Conservation (phyloP, 352 stramenopile species). For the Globisporangium megalacanthum region DNA sequence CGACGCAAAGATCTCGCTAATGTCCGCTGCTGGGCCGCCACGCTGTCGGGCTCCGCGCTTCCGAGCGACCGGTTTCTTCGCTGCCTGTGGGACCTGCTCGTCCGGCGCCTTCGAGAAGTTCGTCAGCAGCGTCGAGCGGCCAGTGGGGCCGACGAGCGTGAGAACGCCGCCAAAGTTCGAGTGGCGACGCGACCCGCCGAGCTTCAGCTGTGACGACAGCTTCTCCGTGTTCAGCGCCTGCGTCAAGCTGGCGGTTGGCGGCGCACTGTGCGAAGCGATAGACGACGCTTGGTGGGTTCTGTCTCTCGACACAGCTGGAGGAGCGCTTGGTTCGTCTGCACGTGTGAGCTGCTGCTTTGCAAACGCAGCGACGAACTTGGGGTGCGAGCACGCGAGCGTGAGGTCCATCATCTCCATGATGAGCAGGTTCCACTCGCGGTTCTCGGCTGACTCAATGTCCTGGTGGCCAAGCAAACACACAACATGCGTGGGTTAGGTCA, state of each 20-base stretch:
- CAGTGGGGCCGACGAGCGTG: conserved; percentile 67
- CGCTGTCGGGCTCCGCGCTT: conserved; percentile 39
- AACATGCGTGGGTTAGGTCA: background rate
- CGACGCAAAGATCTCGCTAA: conserved; percentile 71
- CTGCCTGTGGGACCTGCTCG: conserved; percentile 58
- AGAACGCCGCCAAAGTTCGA: conserved; percentile 88
- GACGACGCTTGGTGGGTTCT: no score
- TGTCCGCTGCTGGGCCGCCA: conserved; percentile 46
- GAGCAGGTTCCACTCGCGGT: conserved; percentile 84
- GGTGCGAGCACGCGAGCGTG: conserved; percentile 63
- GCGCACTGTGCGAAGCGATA: background rate
- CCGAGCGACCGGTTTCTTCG: conserved; percentile 53
- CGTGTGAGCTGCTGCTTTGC: conserved; percentile 24
- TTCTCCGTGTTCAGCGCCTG: conserved; percentile 53
- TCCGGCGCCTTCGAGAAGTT: conserved; percentile 72
- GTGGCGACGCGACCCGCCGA: conserved; percentile 42
- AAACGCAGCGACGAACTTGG: conserved; percentile 59
- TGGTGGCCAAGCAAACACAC: conserved; percentile 9
- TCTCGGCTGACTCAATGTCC: conserved; percentile 81
- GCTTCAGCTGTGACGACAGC: conserved; percentile 27
- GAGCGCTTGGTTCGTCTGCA: background rate
- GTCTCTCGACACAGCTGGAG: background rate
- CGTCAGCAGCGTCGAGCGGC: conserved; percentile 57
- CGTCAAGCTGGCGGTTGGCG: conserved; percentile 25
- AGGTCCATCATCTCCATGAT: conserved; percentile 89